Evolutionary conservation across 1,284 basidiomycete genomes (phyloP).

Genomic region (Melampsora larici-populina): DNA sequence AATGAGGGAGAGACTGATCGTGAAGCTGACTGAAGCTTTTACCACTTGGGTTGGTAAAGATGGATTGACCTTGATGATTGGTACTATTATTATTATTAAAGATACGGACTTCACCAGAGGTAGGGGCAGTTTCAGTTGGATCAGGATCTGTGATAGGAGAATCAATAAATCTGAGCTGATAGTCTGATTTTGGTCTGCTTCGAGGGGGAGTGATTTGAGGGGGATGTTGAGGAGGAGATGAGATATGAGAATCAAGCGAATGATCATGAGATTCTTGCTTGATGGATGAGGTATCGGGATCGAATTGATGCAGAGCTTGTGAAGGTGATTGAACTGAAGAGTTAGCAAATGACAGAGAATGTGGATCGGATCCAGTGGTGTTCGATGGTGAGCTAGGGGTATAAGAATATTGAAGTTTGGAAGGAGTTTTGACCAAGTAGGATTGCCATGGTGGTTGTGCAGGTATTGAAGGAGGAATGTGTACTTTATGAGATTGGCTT

Average conservation of each 20-base stretch:
- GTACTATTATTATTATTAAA: background rate
- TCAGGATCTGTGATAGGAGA: slow-evolving; percentile 3
- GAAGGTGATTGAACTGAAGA: background rate
- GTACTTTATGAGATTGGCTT: background rate
- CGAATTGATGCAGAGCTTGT: background rate
- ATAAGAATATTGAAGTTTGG: slow-evolving; percentile 22
- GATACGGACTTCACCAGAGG: slow-evolving; percentile 17
- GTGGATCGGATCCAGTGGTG: slow-evolving; percentile 18
- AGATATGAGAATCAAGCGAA: background rate
- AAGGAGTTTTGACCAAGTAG: slow-evolving; percentile 31
- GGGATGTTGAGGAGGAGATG: background rate
- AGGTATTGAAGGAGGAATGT: background rate
- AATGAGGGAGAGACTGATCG: slow-evolving; percentile 13
- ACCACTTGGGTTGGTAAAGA: slow-evolving; percentile 13
- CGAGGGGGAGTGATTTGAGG: slow-evolving; percentile 5
- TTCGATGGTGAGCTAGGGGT: slow-evolving; percentile 24
- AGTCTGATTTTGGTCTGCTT: slow-evolving; percentile 1
- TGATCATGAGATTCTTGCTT: background rate
- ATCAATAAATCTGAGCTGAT: slow-evolving; percentile 14
- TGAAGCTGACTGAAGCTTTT: slow-evolving; percentile 17
- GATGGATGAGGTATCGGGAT: background rate
- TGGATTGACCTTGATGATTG: slow-evolving; percentile 3
- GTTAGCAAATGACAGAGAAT: background rate
- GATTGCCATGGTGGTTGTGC: slow-evolving; percentile 3
- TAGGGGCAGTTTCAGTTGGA: background rate